Base-by-base conservation (phyloP, 805 yeast species). In the Saccharomycopsis schoenii region DNA sequence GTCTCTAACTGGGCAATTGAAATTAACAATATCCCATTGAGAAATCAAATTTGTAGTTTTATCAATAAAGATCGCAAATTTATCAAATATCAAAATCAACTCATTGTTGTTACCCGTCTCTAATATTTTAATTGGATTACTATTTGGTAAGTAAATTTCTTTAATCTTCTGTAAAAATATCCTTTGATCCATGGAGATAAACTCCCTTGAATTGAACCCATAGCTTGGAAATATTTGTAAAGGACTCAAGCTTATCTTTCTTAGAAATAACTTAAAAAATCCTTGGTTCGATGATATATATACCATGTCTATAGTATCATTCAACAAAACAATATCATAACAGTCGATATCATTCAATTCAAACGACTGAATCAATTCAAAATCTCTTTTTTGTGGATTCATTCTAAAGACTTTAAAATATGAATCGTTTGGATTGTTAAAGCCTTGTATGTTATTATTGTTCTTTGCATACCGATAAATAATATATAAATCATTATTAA, bases 141-240 rank as follows among this genome's bases (percentile, higher is more conserved):
- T 29, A 24, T n/a, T 56, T 39, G 25, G 34, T 56, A 63, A 57
- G 36, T 61, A 58, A 6, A 12, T 21, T 37, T 60, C 59, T 34
- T 59, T 61, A 24, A 63, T 59, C 15, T 56, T 58, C 37, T 61
- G 63, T 24, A 63, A 51, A 59, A 63, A 63, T 57, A 61, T 34
- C 14, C 63, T 61, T n/a, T 63, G 62, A 42, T 62, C 61, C 50
- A 62, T 55, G 10, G 58, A 58, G 29, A 61, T 57, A 41, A 34
- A 55, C 17, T 62, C 59, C 14, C 56, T 58, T 5, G 64, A 61
- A 34, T 58, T 47, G 19, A 58, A 58, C 9, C 58, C 60, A 42
- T 62, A 62, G 40, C 56, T 61, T 6, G 65, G 65, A 29, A 63
- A 58, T 34, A 63, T 59, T 40, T 57, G 59, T 29, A 63, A 55